These are phyloP conservation scores for Backusella tuberculispora DNA, from an alignment of 192 early-diverging fungal genomes.

Conservation along the genomic window DNA sequence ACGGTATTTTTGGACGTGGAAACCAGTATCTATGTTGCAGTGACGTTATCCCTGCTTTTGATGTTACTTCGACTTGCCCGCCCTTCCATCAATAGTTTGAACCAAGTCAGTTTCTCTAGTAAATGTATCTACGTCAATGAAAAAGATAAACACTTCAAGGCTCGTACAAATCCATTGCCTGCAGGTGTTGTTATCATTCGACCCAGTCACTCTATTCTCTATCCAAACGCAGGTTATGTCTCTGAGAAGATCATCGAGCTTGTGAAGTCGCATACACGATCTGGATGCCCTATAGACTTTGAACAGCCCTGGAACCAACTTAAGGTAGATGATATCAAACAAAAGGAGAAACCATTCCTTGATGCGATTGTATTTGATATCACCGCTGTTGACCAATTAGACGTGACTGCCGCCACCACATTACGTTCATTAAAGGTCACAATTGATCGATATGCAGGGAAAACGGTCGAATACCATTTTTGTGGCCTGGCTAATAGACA, in stretches of 20 bases:
- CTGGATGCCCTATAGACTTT: conserved; percentile 8
- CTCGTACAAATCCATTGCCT: conserved; percentile 32
- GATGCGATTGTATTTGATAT: conserved; percentile 85
- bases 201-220: conserved; percentile 67
- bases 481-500: conserved; percentile 10
- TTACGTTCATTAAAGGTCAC: conserved; percentile 58
- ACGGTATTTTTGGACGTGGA: conserved; percentile 64
- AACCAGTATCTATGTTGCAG: conserved; percentile 76
- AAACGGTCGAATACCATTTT: conserved; percentile 39
- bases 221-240: conserved; percentile 70
- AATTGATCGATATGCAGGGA: conserved; percentile 32
- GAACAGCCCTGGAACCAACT: conserved; percentile 29
- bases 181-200: conserved; percentile 74
- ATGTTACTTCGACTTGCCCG: conserved; percentile 78
- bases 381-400: conserved; percentile 71
- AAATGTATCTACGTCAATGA: conserved; percentile 34
- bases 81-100: conserved; percentile 57
- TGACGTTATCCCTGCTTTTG: conserved; percentile 69
- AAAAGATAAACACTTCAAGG: conserved; percentile 22
- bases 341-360: conserved; percentile 50
- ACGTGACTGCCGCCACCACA: conserved; percentile 80
- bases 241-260: conserved; percentile 53
- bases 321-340: conserved; percentile 2
- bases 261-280: conserved; percentile 26
- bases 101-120: conserved; percentile 27